These are phyloP conservation scores for Mimosa bimucronata DNA, from an alignment of 306 rosid species.

Conservation along the genomic window DNA sequence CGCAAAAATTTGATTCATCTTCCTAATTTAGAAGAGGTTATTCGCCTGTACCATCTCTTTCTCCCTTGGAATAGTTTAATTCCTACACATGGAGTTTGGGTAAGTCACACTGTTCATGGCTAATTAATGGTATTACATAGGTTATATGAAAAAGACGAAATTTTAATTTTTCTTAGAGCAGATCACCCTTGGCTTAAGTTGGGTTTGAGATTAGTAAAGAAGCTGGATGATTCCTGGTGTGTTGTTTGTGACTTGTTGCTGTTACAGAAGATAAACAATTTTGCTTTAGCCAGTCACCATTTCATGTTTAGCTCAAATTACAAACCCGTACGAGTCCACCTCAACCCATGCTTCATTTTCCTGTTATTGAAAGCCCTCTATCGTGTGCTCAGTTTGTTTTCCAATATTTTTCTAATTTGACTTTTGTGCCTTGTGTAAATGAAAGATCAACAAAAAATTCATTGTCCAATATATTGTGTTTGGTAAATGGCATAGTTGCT, in stretches of 20 bases:
- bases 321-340: neutral
- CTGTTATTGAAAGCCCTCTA: neutral
- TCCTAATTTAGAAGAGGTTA: neutral
- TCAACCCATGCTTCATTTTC: neutral
- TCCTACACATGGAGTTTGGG: neutral
- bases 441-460: too few relatives aligned
- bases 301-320: neutral
- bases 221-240: neutral
- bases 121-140: neutral
- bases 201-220: neutral
- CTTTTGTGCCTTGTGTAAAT: too few relatives aligned
- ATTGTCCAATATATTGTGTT: too few relatives aligned
- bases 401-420: neutral
- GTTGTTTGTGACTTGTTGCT: neutral
- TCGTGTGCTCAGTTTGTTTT: neutral
- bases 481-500: too few relatives aligned
- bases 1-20: neutral
- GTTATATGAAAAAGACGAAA: neutral
- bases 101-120: neutral
- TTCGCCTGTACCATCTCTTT: neutral
- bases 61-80: neutral
- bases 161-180: neutral
- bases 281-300: neutral
- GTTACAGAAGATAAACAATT: neutral
- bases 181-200: neutral